Base-by-base conservation (phyloP, 805 yeast species). In the Cyberlindnera galapagoensis region DNA sequence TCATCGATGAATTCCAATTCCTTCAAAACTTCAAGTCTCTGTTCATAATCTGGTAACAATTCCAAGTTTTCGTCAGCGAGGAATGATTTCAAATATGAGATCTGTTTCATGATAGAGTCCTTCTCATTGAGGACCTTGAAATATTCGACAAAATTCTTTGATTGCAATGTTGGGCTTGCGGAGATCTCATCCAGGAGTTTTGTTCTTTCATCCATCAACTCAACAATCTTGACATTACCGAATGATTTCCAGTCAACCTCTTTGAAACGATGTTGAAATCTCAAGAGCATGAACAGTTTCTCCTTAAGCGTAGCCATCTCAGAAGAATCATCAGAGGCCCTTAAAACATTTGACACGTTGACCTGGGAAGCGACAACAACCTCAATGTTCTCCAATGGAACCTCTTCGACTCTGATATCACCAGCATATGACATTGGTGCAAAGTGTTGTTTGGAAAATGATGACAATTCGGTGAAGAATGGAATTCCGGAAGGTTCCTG, bases 21-120 rank as follows among this genome's bases (percentile, higher is more conserved):
- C 47, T 76, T 71, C 36, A 92, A 64, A 4, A 92, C 95, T 24
- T 69, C 70, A 24, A 92, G 61, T 46, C 98, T 73, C 56, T 85
- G 94, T 50, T 86, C 94, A 52, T 92, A 92, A 52, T 92, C 96
- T 0, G 98, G 97, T 22, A 92, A 65, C 28, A 92, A 63, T 43
- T 85, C 95, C 48, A 92, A 62, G 49, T 88, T 92, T 46, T 88
- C 95, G 38, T 85, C 94, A 1, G 94, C 80, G 42, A 87, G 71
- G 29, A 80, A 60, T 28, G 69, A 65, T 45, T 74, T 74, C 46
- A 85, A 54, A 0, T 66, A 56, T 9, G 61, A 69, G 15, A 88
- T 77, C 37, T 76, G 65, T 10, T 54, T 48, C 35, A 67, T 63
- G 15, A 82, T 51, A 18, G 51, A 36, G 34, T 64, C 63, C 39